phyloP scores from a whole-genome alignment of 305 asterid species.

The Fraxinus velutina region DNA sequence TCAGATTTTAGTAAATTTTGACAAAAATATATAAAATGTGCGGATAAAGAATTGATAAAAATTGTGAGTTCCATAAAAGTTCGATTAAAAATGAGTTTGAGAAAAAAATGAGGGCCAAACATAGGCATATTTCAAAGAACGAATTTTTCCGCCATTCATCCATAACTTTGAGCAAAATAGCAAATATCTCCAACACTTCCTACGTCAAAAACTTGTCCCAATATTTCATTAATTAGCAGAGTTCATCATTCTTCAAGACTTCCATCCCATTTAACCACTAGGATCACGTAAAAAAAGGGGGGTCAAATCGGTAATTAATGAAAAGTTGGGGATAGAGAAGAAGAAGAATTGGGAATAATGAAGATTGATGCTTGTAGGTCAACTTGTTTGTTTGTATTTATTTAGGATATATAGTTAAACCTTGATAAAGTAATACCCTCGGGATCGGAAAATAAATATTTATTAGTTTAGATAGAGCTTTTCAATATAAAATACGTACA shows the following conservation, averaged over 20 bases:
- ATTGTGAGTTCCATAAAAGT: background rate
- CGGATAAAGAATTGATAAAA: background rate
- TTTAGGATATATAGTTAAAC: background rate
- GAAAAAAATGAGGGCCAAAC: background rate
- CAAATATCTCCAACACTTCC: background rate
- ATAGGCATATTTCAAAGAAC: background rate
- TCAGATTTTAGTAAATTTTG: background rate
- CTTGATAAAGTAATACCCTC: too few species aligned
- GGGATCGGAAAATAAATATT: too few species aligned
- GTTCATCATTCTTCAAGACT: background rate
- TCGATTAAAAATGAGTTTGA: background rate
- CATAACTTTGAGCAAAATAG: background rate
- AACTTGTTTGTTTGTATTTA: background rate
- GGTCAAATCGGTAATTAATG: background rate
- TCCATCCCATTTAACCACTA: background rate
- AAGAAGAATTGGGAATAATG: background rate
- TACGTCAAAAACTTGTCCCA: background rate
- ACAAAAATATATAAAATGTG: background rate
- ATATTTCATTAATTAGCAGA: background rate
- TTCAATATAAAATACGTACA: too few species aligned
- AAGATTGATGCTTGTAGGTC: background rate
- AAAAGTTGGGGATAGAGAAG: background rate
- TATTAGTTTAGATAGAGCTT: too few species aligned
- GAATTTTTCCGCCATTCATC: background rate
- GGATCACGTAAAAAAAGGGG: background rate